Base-by-base conservation (phyloP, 148 eudicot genomes). In the Rhododendron simsii region DNA sequence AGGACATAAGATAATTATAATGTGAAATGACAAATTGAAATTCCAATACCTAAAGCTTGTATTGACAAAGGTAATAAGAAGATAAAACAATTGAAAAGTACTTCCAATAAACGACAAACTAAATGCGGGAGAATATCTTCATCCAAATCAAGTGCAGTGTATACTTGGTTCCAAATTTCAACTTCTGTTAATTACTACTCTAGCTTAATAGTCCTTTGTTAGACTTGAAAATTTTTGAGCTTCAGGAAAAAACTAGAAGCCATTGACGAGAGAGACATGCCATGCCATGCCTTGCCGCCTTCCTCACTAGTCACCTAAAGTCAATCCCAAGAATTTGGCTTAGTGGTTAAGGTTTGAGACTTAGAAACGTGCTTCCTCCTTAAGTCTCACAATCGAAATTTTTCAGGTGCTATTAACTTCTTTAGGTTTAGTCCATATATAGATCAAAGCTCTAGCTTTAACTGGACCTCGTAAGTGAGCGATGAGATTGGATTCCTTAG, bases 211-310 rank as follows among this genome's bases (percentile, higher is more conserved):
- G 39, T 71, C 41, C 20, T 71, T 67, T 0, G 76, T 13, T 71
- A 71, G 39, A 14, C 16, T 71, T 13, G 41, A 28, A 65, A 69
- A 33, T 1, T 14, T 1, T 74, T 74, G 21, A 75, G 47, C 79
- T 75, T 75, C 45, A 75, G n/a, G 79, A 75, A 75, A 35, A 75
- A 35, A 15, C 79, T 39, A 75, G 79, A 75, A 75, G 79, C 79
- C 79, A 75, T 75, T 37, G 48, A 75, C 79, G 11, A 39, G n/a
- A 20, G 78, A 33, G 44, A 39, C 79, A 75, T 35, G 78, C 45
- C 76, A 28, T 33, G 35, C 41, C 44, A 26, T 5, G 41, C 15
- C 78, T 13, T 33, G 16, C 76, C 20, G 76, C 76, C 15, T 67
- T 67, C 74, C 33, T 67, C 33, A 63, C 5, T 23, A 63, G 69